Base-by-base conservation (phyloP, 1,139 yeast genomes). In the Eremothecium coryli region DNA sequence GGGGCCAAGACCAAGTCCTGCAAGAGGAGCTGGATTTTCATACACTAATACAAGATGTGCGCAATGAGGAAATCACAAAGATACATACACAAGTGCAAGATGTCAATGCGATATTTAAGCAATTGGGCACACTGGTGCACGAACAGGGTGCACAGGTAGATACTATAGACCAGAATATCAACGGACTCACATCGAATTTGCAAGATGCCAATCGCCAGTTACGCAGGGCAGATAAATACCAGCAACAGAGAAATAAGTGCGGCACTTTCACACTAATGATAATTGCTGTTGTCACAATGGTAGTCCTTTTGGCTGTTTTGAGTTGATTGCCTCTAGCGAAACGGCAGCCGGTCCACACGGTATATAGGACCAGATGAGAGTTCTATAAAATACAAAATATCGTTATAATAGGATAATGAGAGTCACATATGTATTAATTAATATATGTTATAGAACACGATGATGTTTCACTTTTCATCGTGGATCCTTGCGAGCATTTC, bases 61-160 rank as follows among this genome's bases (percentile, higher is more conserved):
- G 95, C 38, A 78, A 81, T 40, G 61, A 72, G 16, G 93, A 84
- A 41, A 81, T 86, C 18, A 67, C 68, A 23, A 76, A 72, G 42
- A 81, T 86, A 5, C 75, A 81, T 28, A 73, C 75, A 33, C 93
- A 95, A 0, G 82, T 86, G 5, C 69, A 69, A 40, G 95, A 86
- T 48, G 85, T 86, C 31, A 85, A 86, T 52, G 69, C 86, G 5
- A 85, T 86, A 2, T 86, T 85, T 56, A 76, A 77, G 44, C 95
- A 85, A 48, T 60, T 86, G 42, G 86, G 86, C 11, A 70, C 74
- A 26, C 60, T 86, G 46, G 93, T 86, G 1, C 67, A 70, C 36
- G 90, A 82, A 52, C 96, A 86, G 54, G 95, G 95, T 4, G 77
- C 73, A 25, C 88, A 82, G 45, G 68, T 86, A 18, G 94, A 84